Conservation (phyloP, 2,329 filamentous ascomycete genomes). For the Xylariaceae sp. region DNA sequence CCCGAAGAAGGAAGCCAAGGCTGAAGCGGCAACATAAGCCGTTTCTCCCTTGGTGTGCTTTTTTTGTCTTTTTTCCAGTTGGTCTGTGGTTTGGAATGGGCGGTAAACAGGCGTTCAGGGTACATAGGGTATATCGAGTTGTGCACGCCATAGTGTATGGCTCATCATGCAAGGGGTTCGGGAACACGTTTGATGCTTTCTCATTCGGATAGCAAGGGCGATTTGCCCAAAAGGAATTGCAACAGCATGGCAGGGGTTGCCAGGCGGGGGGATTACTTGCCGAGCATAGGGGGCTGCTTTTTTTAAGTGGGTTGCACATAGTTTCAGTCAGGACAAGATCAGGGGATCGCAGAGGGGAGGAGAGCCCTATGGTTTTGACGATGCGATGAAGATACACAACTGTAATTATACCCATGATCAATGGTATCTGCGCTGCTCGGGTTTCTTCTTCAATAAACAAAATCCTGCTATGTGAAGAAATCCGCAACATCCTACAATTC, state of each 20-base stretch:
- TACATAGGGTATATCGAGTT: conserved; percentile 29
- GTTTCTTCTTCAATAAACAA: no score
- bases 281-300: conserved; percentile 4
- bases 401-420: conserved; percentile 33
- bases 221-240: conserved; percentile 7
- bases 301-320: conserved; percentile 24
- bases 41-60: conserved; percentile 20
- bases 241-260: conserved; percentile 5
- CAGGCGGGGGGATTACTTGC: conserved; percentile 1
- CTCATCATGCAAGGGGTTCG: conserved; percentile 24
- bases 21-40: conserved; percentile 26
- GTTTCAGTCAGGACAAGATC: conserved; percentile 16
- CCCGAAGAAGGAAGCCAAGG: conserved; percentile 35
- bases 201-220: conserved; percentile 19
- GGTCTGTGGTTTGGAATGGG: conserved; percentile 23
- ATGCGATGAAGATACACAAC: conserved; percentile 30
- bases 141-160: conserved; percentile 23
- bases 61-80: conserved; percentile 34
- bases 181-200: conserved; percentile 23
- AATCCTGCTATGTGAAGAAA: no score
- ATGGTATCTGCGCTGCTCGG: conserved; percentile 14
- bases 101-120: conserved; percentile 31
- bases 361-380: conserved; percentile 21
- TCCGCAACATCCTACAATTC: no score
- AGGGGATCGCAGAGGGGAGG: conserved; percentile 1